These are phyloP conservation scores for Trypanosoma theileri DNA, from an alignment of 208 protist species.

Conservation along the genomic window DNA sequence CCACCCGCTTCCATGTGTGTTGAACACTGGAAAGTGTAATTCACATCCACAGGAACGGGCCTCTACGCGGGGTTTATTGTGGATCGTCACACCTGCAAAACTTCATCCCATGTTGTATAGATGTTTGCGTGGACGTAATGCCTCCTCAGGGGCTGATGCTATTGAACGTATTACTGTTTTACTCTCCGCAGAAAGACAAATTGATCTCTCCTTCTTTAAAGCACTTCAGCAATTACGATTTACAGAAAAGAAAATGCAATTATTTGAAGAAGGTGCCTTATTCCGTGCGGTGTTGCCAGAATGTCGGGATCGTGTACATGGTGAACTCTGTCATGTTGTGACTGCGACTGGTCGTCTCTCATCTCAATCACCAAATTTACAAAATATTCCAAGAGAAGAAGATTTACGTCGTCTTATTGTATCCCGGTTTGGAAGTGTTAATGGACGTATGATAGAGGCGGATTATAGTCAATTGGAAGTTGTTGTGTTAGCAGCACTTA, in stretches of 20 bases:
- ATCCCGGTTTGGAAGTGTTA: conserved; percentile 72
- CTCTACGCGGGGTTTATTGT: conserved; percentile 80
- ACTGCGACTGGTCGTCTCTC: conserved; percentile 88
- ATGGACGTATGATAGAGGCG: conserved; percentile 88
- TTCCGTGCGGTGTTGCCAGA: conserved; percentile 87
- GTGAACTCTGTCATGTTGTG: conserved; percentile 87
- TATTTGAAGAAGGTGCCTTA: conserved; percentile 87
- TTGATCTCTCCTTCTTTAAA: conserved; percentile 89
- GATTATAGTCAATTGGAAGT: conserved; percentile 92
- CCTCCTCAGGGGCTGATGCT: conserved; percentile 81
- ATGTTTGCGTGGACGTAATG: conserved; percentile 59
- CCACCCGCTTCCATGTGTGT: conserved; percentile 53
- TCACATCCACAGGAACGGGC: conserved; percentile 85
- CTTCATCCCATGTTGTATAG: conserved; percentile 67
- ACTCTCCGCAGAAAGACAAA: conserved; percentile 69
- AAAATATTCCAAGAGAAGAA: conserved; percentile 88
- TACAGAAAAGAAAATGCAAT: conserved; percentile 90
- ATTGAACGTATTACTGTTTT: conserved; percentile 89
- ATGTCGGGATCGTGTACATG: conserved; percentile 83
- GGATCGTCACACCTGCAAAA: conserved; percentile 77
- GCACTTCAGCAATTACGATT: conserved; percentile 89
- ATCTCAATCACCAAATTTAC: conserved; percentile 87
- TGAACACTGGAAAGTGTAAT: conserved; percentile 33
- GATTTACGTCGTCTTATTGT: conserved; percentile 79
- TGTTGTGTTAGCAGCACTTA: conserved; percentile 86